Conservation (phyloP, 768 basidiomycete species). For the Pulveroboletus ravenelii region DNA sequence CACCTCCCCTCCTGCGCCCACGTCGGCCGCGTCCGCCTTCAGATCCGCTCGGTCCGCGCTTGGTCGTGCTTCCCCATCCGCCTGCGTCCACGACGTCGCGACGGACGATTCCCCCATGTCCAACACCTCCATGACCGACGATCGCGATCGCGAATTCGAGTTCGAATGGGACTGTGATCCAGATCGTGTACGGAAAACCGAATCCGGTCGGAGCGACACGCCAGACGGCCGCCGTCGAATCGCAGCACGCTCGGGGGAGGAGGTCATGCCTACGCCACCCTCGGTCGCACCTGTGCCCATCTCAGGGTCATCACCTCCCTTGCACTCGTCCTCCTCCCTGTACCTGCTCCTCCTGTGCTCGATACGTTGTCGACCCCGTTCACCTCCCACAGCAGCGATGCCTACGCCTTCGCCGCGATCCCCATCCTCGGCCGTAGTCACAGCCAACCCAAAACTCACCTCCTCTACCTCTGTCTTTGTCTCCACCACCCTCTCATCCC, state of each 20-base stretch:
- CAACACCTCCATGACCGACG: constrained; percentile 12
- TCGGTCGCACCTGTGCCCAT: too few species aligned
- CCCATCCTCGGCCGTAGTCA: constrained; percentile 13
- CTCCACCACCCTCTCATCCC: not conserved
- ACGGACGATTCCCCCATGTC: constrained; percentile 19
- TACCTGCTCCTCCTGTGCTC: not conserved
- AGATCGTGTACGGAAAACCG: not conserved
- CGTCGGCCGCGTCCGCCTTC: not conserved
- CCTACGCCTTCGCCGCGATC: not conserved
- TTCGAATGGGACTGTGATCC: constrained; percentile 1
- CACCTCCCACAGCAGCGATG: not conserved
- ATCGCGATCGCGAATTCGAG: constrained; percentile 15
- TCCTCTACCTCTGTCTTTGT: not conserved
- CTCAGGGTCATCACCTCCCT: too few species aligned
- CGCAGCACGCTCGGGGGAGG: not conserved
- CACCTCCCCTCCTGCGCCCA: not conserved
- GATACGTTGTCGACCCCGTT: not conserved
- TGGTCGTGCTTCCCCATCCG: not conserved
- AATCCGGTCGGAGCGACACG: not conserved
- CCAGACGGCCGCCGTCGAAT: not conserved
- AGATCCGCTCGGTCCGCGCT: not conserved
- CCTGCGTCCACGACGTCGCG: constrained; percentile 28
- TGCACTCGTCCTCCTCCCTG: not conserved
- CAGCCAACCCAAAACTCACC: constrained; percentile 11
- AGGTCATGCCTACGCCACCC: not conserved